These are phyloP conservation scores for Anethum foeniculum DNA, from an alignment of 140 eudicot species.

Conservation along the genomic window DNA sequence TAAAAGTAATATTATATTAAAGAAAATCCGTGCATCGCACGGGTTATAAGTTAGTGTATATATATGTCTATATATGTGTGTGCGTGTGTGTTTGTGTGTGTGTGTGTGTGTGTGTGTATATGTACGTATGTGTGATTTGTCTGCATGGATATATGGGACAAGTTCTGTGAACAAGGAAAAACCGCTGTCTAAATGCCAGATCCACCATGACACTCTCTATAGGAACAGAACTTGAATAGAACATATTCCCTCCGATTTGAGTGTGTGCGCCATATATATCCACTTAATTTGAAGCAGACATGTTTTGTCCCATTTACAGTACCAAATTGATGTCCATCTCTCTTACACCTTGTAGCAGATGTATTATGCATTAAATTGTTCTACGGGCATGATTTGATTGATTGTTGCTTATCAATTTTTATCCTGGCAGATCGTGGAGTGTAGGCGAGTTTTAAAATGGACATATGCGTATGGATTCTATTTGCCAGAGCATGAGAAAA, in stretches of 20 bases:
- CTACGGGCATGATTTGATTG: not conserved
- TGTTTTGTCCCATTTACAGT: not conserved
- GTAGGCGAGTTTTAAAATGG: constrained; percentile 34
- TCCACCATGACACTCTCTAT: not conserved
- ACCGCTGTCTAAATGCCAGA: too few species aligned
- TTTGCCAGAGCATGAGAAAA: constrained; percentile 19
- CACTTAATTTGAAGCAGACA: not conserved
- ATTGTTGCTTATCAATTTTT: not conserved
- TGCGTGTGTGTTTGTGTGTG: too few species aligned
- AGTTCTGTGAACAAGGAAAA: not conserved
- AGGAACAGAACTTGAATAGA: too few species aligned
- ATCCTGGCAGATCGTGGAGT: constrained; percentile 24
- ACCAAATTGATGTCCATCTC: not conserved
- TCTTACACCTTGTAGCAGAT: not conserved
- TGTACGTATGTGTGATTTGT: too few species aligned
- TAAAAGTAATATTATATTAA: too few species aligned
- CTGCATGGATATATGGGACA: too few species aligned
- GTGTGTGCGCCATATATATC: not conserved
- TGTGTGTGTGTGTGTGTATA: too few species aligned
- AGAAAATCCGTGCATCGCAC: too few species aligned
- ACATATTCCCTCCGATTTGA: too few species aligned
- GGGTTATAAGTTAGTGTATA: too few species aligned
- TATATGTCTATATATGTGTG: too few species aligned
- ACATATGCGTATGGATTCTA: constrained; percentile 32
- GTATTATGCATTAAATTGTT: not conserved